Conservation (phyloP, 352 stramenopile species). For the Thalassiosira allenii region DNA sequence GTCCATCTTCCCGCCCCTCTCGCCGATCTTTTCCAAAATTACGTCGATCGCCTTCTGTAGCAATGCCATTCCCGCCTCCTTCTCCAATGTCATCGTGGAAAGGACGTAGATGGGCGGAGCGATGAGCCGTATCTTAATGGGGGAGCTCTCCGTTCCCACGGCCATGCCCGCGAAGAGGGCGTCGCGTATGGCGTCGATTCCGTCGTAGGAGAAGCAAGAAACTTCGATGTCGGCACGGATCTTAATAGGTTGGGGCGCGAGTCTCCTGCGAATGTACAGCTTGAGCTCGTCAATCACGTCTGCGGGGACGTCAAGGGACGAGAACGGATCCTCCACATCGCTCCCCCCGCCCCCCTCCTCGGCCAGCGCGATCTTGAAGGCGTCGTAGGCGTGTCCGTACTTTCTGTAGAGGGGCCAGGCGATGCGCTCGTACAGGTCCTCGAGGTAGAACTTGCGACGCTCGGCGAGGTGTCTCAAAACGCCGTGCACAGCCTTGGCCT, state of each 20-base stretch:
- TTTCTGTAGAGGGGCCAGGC: slow-evolving; percentile 99
- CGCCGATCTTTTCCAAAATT: slow-evolving; percentile 93
- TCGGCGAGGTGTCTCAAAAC: slow-evolving; percentile 90
- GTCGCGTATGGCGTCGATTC: slow-evolving; percentile 98
- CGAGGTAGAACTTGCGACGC: slow-evolving; percentile 83
- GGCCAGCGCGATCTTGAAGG: slow-evolving; percentile 94
- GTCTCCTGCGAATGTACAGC: slow-evolving; percentile 94
- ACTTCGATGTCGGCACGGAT: slow-evolving; percentile 99
- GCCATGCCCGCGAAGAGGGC: slow-evolving; percentile 91
- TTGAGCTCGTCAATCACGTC: slow-evolving; percentile 91
- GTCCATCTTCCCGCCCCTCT: slow-evolving; percentile 94
- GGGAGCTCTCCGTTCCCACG: slow-evolving; percentile 89
- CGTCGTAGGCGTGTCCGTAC: slow-evolving; percentile 99
- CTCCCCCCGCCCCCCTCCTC: slow-evolving; percentile 65
- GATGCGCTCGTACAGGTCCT: slow-evolving; percentile 91
- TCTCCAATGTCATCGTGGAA: slow-evolving; percentile 98
- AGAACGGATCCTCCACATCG: slow-evolving; percentile 89
- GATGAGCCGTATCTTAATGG: slow-evolving; percentile 99
- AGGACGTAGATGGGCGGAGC: slow-evolving; percentile 99
- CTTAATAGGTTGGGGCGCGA: slow-evolving; percentile 99
- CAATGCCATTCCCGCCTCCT: slow-evolving; percentile 96
- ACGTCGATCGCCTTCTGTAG: slow-evolving; percentile 95
- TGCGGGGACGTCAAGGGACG: slow-evolving; percentile 91
- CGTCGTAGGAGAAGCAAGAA: slow-evolving; percentile 99
- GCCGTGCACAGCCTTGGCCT: slow-evolving; percentile 99